A percentile compares a stretch with the other conserved stretches of the same genome.
Evolutionary conservation across 2,329 filamentous ascomycete genomes (phyloP).

Genomic region (Neospermospora avenae): DNA sequence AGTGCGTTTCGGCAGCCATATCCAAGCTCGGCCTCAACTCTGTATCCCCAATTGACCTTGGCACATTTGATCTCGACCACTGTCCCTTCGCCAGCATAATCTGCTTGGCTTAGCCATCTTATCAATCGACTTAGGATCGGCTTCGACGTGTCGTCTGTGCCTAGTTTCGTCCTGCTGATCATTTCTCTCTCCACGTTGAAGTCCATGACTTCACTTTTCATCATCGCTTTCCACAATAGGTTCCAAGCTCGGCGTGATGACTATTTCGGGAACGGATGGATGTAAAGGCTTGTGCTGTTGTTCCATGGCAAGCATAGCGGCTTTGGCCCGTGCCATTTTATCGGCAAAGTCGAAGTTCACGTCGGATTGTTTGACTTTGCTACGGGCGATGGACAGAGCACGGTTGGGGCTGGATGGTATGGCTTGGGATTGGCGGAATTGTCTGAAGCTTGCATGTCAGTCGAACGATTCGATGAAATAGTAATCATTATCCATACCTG

Average conservation of each 20-base stretch:
- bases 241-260: conserved; percentile 1
- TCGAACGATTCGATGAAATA: not conserved
- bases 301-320: conserved; percentile 6
- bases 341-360: conserved; percentile 1
- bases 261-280: not conserved
- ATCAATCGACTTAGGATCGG: not conserved
- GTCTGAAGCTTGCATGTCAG: not conserved
- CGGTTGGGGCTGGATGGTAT: not conserved
- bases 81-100: not conserved
- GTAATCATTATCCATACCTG: not conserved
- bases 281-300: not conserved
- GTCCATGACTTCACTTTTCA: not conserved
- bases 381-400: not conserved
- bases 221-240: conserved; percentile 1
- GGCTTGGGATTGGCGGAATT: not conserved
- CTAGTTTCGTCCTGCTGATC: not conserved
- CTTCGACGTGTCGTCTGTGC: not conserved
- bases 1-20: not conserved
- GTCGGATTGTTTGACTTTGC: not conserved
- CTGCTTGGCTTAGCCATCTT: not conserved
- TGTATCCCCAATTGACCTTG: not conserved
- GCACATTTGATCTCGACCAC: too few relatives aligned
- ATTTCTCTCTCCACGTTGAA: not conserved
- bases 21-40: not conserved
- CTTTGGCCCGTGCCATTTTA: conserved; percentile 8